Base-by-base conservation (phyloP, 2,329 filamentous ascomycete genomes). In the Fusarium musae region DNA sequence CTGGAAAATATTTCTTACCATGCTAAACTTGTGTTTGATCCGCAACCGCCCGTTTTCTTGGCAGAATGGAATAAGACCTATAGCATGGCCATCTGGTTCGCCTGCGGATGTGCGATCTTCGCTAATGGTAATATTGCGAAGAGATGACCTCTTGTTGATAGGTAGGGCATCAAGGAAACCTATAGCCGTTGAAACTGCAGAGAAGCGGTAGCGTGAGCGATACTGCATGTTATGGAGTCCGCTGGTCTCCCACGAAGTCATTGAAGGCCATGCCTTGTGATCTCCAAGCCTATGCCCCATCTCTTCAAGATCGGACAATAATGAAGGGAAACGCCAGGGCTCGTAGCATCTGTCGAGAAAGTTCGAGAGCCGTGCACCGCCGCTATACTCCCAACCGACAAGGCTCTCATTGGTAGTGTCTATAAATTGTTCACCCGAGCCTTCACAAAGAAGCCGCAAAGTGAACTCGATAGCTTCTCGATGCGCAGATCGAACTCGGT, bases 351-450 rank as follows among this genome's bases (percentile, higher is more conserved):
- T 9, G 19, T 47, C 6, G 6, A 47, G 44, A 19, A 47, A 47
- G 4, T 30, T 47, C 9, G 44, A 47, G 6, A 47, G 44, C 26
- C 44, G 44, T 9, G 44, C 19, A 47, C 44, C 26, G 2, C 44
- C 44, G 13, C 26, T 21, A 5, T 47, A 16, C 44, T 28, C 44
- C 44, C 44, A 21, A 21, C 3, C 9, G 9, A 21, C 17, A 28
- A 47, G 44, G 0, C 0, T 3, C 3, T 21, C 12, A 5, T 47
- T 11, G 12, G 28, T 9, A 15, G 0, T 28, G 0, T 6, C 19
- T 47, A 11, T 10, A 2, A 47, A 47, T 1, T 28, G 26, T 21
- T 15, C 26, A 11, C 9, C 44, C 6, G 44, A 47, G 5, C 4
- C 4, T 30, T 47, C 44, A 9, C 44, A 47, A 21, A 47, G 44